Conservation (phyloP, 805 yeast genomes). For the Monosporozyma solicola region DNA sequence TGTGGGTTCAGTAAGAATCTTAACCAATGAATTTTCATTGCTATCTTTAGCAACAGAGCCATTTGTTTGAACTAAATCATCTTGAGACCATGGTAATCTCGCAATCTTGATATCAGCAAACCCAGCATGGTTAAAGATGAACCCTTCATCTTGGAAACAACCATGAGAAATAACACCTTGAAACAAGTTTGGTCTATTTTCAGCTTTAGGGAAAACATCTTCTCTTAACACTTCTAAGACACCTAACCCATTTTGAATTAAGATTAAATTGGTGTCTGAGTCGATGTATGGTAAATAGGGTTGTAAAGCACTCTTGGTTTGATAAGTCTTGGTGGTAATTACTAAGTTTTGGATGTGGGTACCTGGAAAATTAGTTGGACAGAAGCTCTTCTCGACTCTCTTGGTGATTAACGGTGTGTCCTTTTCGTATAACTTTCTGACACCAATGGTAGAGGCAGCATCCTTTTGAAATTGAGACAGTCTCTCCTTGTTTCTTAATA, state of each 20-base stretch:
- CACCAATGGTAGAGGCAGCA: slow-evolving; percentile 13
- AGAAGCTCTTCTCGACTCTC: slow-evolving; percentile 9
- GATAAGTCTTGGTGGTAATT: slow-evolving; percentile 72
- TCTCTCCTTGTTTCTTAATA: slow-evolving; percentile 24
- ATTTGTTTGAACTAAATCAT: slow-evolving; percentile 16
- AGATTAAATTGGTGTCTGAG: slow-evolving; percentile 48
- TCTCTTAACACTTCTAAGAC: slow-evolving; percentile 49
- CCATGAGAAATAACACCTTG: slow-evolving; percentile 85
- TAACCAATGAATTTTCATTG: slow-evolving; percentile 21
- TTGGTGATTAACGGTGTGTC: slow-evolving; percentile 10
- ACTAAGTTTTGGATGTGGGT: slow-evolving; percentile 45
- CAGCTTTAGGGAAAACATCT: slow-evolving; percentile 43
- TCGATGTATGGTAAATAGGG: slow-evolving; percentile 45
- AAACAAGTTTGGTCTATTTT: slow-evolving; percentile 48
- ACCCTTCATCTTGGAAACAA: slow-evolving; percentile 44
- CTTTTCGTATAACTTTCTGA: slow-evolving; percentile 17
- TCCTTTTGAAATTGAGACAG: slow-evolving; percentile 16
- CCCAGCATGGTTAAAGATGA: slow-evolving; percentile 52
- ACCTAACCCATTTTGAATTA: slow-evolving; percentile 90
- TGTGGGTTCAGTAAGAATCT: slow-evolving; percentile 18
- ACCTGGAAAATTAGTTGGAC: slow-evolving; percentile 21
- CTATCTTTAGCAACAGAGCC: slow-evolving; percentile 8
- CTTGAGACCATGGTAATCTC: slow-evolving; percentile 36
- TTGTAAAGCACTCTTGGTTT: slow-evolving; percentile 52
- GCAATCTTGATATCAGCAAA: slow-evolving; percentile 54